phyloP scores from a whole-genome alignment of 306 rosid species.

The Casuarina equisetifolia region DNA sequence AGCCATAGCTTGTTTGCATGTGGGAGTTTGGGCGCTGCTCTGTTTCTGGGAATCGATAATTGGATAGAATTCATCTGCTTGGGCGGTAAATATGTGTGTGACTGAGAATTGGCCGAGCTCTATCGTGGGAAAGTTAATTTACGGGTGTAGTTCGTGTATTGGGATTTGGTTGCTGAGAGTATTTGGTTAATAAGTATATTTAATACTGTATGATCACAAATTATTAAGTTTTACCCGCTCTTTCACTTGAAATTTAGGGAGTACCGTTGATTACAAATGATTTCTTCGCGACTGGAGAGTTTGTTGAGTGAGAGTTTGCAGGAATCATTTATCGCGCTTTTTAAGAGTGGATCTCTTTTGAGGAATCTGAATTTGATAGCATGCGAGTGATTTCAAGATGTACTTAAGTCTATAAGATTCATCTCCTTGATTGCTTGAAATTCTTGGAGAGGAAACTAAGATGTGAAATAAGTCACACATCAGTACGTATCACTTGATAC shows the following conservation, averaged over 20 bases:
- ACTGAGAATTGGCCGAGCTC: conserved; percentile 6
- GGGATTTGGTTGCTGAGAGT: conserved; percentile 14
- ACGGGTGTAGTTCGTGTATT: neutral
- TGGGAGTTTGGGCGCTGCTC: conserved; percentile 20
- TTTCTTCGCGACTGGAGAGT: neutral
- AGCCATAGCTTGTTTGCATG: conserved; percentile 4
- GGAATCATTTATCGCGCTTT: neutral
- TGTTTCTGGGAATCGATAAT: conserved; percentile 11
- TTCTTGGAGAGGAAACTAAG: neutral
- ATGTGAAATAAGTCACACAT: no score
- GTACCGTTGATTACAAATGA: neutral
- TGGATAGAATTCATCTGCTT: neutral
- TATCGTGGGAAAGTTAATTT: neutral
- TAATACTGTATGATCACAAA: neutral
- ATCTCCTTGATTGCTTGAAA: neutral
- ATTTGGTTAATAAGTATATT: neutral
- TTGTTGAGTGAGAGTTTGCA: no score
- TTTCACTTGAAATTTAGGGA: neutral
- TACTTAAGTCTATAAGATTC: neutral
- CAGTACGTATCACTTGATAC: neutral
- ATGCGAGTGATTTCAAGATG: neutral
- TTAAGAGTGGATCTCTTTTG: neutral
- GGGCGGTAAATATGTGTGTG: neutral
- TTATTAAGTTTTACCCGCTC: neutral
- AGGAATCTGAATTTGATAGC: conserved; percentile 12